phyloP scores from a whole-genome alignment of 352 stramenopile species.

The Pythium aristosporum region DNA sequence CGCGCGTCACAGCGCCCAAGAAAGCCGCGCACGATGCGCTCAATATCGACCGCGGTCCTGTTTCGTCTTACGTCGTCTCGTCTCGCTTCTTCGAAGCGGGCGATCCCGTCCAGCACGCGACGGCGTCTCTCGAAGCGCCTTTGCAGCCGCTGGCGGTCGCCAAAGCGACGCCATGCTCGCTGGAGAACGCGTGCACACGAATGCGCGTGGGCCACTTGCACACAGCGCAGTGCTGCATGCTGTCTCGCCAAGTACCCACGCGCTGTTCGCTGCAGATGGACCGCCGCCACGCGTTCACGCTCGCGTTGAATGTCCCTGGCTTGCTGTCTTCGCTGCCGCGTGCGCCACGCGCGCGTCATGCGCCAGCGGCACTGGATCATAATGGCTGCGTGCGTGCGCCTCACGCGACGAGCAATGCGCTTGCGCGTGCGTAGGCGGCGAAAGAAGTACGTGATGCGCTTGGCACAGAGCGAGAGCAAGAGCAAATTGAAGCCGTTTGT shows the following conservation, averaged over 20 bases:
- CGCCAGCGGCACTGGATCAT: constrained; percentile 36
- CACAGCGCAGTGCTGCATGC: constrained; percentile 15
- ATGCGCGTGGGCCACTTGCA: constrained; percentile 3
- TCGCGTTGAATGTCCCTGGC: constrained; percentile 14
- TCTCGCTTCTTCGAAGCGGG: constrained; percentile 16
- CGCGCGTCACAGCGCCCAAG: constrained; percentile 28
- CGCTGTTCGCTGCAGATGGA: constrained; percentile 20
- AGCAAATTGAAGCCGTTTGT: constrained; percentile 56
- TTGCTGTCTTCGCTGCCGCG: background rate
- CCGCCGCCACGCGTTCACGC: constrained; percentile 12
- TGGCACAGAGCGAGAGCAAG: constrained; percentile 45
- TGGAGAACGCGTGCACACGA: background rate
- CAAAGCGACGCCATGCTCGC: constrained; percentile 18
- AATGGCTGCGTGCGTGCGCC: constrained; percentile 26
- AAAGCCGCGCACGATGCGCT: constrained; percentile 45
- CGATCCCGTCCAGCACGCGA: constrained; percentile 28
- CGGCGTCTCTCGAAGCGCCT: constrained; percentile 30
- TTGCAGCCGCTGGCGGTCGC: background rate
- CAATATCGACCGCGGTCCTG: constrained; percentile 29
- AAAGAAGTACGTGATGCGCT: constrained; percentile 52
- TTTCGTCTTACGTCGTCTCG: constrained; percentile 15
- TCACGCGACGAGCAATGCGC: constrained; percentile 29
- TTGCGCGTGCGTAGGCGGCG: constrained; percentile 35
- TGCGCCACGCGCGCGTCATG: background rate
- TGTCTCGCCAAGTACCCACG: constrained; percentile 24